Base-by-base conservation (phyloP, 306 rosid genomes). In the Malus fusca region DNA sequence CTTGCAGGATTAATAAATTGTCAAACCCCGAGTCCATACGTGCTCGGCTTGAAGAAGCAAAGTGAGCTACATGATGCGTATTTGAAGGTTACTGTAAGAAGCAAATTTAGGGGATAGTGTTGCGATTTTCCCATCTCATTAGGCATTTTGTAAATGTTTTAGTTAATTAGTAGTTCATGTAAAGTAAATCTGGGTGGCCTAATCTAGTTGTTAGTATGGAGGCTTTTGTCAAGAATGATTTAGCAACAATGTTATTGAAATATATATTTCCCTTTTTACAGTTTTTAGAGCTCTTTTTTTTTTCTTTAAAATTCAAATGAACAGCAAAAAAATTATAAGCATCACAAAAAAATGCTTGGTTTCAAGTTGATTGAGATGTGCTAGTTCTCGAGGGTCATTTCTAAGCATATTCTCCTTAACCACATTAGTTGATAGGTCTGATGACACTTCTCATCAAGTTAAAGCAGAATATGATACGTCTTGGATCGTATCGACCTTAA, bases 1-100 rank as follows among this genome's bases (percentile, higher is more conserved):
- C 46, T 74, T 62, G 77, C 83, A 95, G 99, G 74, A 78, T 92
- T 59, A 84, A 88, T 66, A 89, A 87, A 83, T 28, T 22, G 78
- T 64, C 75, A 56, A 72, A 76, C 75, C 82, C 91, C 0, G 83
- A 84, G 44, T 46, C 84, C 53, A 17, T 89, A 18, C 83, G 92
- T 1, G 58, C 91, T 33, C 75, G 83, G 51, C 97, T 92, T 71
- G 85, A 81, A 84, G 92, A 83, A 83, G 96, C 97, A 26, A 78
- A 81, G 63, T 85, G 88, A 88, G 60, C 77, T 64, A 30, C 52
- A 60, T 30, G 18, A 11, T 11, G 53, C 15, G 43, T 52, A 7
- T 52, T 15, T 74, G 23, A 21, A 28, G 33, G 56, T 65, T 35
- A 62, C 53, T 19, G 51, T 59, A 52, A 58, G 71, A 82, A 55